Evolutionary conservation across 805 yeast species (phyloP).

Genomic region (Pichia thaimueangensis): DNA sequence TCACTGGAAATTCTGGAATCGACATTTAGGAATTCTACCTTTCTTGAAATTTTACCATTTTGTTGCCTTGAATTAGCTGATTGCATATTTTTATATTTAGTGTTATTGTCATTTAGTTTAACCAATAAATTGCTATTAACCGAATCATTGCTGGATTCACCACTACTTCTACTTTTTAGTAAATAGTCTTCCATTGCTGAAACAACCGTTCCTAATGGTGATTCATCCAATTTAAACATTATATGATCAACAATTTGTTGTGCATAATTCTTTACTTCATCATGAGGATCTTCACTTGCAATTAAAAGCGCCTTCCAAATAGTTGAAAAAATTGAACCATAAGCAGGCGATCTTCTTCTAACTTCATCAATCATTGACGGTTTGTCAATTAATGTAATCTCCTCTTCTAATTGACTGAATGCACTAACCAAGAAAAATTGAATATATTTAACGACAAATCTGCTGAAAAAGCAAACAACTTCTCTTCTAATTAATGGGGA

Average conservation of each 20-base stretch:
- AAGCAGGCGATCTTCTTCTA: conserved; percentile 66
- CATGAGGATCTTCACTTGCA: conserved; percentile 80
- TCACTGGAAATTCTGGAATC: conserved; percentile 11
- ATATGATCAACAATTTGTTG: conserved; percentile 71
- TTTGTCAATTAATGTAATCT: conserved; percentile 58
- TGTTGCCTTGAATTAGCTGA: conserved; percentile 1
- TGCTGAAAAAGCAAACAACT: conserved; percentile 67
- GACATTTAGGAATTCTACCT: conserved; percentile 23
- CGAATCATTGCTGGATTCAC: conserved; percentile 1
- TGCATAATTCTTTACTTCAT: conserved; percentile 69
- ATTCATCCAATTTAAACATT: conserved; percentile 53
- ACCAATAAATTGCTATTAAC: conserved; percentile 3
- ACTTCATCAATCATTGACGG: conserved; percentile 57
- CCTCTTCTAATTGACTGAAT: conserved; percentile 76
- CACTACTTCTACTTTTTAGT: conserved; percentile 37
- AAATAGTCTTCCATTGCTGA: conserved; percentile 59
- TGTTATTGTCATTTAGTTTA: conserved; percentile 1
- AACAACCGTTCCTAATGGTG: conserved; percentile 61
- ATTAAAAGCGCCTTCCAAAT: conserved; percentile 82
- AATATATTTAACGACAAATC: conserved; percentile 61
- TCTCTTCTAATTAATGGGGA: conserved; percentile 86
- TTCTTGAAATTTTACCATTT: conserved; percentile 7
- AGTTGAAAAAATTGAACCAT: conserved; percentile 79
- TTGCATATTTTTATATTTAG: conserved; percentile 1
- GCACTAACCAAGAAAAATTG: conserved; percentile 82